These are phyloP conservation scores for Nicotiana otophora DNA, from an alignment of 257 asterid genomes.

Conservation along the genomic window DNA sequence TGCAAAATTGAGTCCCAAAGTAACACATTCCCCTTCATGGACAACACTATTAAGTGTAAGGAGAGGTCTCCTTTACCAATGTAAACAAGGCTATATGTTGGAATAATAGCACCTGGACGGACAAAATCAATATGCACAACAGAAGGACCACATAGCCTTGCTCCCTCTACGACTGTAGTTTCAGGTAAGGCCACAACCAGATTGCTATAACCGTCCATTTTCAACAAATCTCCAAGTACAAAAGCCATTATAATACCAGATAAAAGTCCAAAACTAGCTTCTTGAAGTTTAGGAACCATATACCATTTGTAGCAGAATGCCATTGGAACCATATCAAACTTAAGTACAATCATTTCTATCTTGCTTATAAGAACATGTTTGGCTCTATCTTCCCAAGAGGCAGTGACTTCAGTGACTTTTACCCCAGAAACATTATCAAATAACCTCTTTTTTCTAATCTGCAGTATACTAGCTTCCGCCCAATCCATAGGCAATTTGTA, in stretches of 20 bases:
- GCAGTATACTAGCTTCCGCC: not conserved
- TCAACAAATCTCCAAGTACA: not conserved
- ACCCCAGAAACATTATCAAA: not conserved
- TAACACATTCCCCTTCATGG: not conserved
- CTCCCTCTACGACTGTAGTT: no score
- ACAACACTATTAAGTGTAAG: not conserved
- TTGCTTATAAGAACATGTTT: not conserved
- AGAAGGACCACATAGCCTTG: no score
- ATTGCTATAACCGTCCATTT: not conserved
- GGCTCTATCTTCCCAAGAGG: not conserved
- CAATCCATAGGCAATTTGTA: not conserved
- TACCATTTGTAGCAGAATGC: not conserved
- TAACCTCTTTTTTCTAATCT: not conserved
- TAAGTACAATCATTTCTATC: not conserved
- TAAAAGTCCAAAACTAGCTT: not conserved
- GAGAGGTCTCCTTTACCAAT: not conserved
- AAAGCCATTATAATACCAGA: not conserved
- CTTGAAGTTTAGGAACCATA: no score
- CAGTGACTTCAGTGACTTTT: not conserved
- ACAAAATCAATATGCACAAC: no score
- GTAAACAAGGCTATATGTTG: not conserved
- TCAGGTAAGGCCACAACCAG: not conserved
- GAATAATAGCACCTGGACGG: not conserved
- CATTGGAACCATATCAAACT: not conserved
- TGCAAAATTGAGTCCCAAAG: not conserved